Percentiles rank a stretch among this genome's conserved stretches.
Conservation (phyloP, 129 eudicot species). For the Helianthus annuus region DNA sequence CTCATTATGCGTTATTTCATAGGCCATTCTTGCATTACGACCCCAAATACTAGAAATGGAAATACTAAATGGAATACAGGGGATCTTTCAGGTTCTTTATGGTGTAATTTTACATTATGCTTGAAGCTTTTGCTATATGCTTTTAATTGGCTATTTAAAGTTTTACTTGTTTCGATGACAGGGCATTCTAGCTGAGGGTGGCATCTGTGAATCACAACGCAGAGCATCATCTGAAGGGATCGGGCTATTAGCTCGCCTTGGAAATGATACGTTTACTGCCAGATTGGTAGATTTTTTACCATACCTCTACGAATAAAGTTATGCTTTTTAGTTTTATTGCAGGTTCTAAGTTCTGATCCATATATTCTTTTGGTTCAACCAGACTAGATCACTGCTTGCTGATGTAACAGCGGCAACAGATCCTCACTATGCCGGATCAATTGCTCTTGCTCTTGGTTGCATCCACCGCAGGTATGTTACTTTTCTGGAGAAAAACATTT, state of each 20-base stretch:
- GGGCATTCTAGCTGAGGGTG: conserved; percentile 93
- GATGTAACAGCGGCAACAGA: conserved; percentile 60
- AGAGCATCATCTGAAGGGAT: conserved; percentile 98
- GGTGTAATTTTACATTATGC: conserved; percentile 21
- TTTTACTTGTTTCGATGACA: conserved; percentile 35
- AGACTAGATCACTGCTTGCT: conserved; percentile 73
- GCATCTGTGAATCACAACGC: conserved; percentile 88
- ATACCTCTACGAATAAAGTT: not conserved
- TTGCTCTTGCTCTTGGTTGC: conserved; percentile 92
- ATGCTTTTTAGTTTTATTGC: conserved; percentile 13
- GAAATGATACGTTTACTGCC: conserved; percentile 89
- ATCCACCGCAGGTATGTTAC: conserved; percentile 81
- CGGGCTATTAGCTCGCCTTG: conserved; percentile 89
- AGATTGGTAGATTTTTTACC: conserved; percentile 61
- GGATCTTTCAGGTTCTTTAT: conserved; percentile 83
- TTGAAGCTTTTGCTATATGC: conserved; percentile 9
- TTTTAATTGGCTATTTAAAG: not conserved
- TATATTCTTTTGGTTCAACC: conserved; percentile 30
- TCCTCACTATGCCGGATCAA: conserved; percentile 77
- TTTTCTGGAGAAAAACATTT: conserved; percentile 11
- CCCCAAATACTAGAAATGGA: conserved; percentile 75
- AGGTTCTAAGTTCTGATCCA: conserved; percentile 19
- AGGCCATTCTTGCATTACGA: conserved; percentile 78
- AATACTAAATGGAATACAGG: conserved; percentile 61
- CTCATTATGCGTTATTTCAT: conserved; percentile 22